Percentiles rank a stretch among this genome's conserved stretches.
phyloP scores from a whole-genome alignment of 768 basidiomycete species.

The Mycena maculata region DNA sequence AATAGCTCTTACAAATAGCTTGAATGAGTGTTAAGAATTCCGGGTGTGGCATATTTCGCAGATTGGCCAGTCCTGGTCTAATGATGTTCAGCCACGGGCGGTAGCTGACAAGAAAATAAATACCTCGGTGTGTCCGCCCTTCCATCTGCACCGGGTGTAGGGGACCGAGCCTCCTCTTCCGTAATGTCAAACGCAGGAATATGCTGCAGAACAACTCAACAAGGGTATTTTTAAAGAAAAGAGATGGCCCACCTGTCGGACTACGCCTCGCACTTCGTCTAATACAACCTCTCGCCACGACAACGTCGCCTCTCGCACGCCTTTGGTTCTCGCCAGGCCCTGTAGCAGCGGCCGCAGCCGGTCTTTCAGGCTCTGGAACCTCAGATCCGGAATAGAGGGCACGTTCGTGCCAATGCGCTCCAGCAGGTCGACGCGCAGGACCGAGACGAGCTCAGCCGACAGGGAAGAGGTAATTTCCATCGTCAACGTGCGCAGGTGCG shows the following conservation, averaged over 20 bases:
- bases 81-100: not conserved
- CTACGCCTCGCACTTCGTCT: constrained; percentile 64
- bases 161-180: constrained; percentile 54
- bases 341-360: constrained; percentile 77
- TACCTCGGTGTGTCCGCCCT: constrained; percentile 23
- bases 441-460: constrained; percentile 79
- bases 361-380: constrained; percentile 65
- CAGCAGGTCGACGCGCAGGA: constrained; percentile 74
- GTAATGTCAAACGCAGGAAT: constrained; percentile 67
- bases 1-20: constrained; percentile 67
- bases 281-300: constrained; percentile 80
- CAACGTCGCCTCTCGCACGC: constrained; percentile 72
- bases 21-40: constrained; percentile 76
- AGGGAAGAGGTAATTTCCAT: constrained; percentile 82
- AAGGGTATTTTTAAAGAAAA: not conserved
- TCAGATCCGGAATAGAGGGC: constrained; percentile 36
- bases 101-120: not conserved
- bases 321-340: constrained; percentile 80
- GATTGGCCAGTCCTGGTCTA: constrained; percentile 62
- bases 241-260: constrained; percentile 65
- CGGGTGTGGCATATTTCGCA: constrained; percentile 75
- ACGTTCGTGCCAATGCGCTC: constrained; percentile 56
- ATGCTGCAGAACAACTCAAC: constrained; percentile 30
- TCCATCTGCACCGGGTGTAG: constrained; percentile 21
- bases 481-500: constrained; percentile 76